Conservation (phyloP, 148 eudicot genomes). For the Chenopodium formosanum region DNA sequence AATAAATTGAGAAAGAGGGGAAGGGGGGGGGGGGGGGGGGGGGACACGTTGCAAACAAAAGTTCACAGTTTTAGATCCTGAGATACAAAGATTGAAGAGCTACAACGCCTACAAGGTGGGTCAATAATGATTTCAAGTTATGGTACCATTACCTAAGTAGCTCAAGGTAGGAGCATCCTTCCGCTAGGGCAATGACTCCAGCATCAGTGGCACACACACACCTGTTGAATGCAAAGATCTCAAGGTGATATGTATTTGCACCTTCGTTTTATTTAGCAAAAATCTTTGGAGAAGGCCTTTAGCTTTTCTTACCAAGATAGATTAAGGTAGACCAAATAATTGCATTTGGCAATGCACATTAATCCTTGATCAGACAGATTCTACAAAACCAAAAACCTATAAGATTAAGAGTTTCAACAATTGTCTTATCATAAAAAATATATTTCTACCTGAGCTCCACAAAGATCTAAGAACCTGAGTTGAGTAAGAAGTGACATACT, state of each 20-base stretch:
- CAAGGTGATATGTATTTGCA: slow-evolving; percentile 7
- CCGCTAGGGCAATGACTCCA: slow-evolving; percentile 73
- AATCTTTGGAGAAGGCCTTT: not conserved
- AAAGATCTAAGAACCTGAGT: slow-evolving; percentile 83
- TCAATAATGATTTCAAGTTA: not conserved
- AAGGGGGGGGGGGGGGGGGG: too few relatives aligned
- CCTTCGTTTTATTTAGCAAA: not conserved
- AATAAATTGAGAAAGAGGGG: too few relatives aligned
- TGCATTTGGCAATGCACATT: slow-evolving; percentile 70
- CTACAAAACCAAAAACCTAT: slow-evolving; percentile 34
- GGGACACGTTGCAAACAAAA: not conserved
- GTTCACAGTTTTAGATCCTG: not conserved
- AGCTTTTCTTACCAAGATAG: slow-evolving; percentile 61
- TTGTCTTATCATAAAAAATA: not conserved
- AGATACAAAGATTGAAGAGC: slow-evolving; percentile 4
- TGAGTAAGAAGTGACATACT: slow-evolving; percentile 52
- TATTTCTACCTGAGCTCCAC: slow-evolving; percentile 90
- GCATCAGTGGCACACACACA: slow-evolving; percentile 73
- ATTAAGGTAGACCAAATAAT: slow-evolving; percentile 65
- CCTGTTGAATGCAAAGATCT: slow-evolving; percentile 42
- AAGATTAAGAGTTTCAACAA: slow-evolving; percentile 16
- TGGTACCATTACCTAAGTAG: slow-evolving; percentile 31
- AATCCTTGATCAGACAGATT: slow-evolving; percentile 83
- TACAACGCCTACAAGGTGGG: slow-evolving; percentile 37
- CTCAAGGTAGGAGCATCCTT: slow-evolving; percentile 75